A percentile compares a stretch with the other conserved stretches of the same genome.
Evolutionary conservation across 768 basidiomycete genomes (phyloP).

Genomic region (Lactarius psammicola): DNA sequence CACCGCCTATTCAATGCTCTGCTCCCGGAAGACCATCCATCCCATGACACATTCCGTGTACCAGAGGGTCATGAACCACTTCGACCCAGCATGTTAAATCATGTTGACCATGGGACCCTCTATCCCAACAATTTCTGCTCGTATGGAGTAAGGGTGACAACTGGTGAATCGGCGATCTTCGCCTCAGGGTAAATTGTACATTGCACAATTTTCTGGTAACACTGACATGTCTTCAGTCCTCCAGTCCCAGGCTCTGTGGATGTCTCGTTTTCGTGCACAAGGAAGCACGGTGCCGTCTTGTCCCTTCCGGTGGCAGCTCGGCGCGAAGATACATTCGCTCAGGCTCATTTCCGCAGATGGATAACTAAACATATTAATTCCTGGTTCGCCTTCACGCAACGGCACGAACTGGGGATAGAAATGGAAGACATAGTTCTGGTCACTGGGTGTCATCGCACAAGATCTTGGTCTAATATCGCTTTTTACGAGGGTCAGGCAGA

Average conservation of each 20-base stretch:
- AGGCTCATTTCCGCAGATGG: background rate
- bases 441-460: slow-evolving; percentile 6
- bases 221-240: too few species aligned
- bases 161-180: too few species aligned
- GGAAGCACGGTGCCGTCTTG: background rate
- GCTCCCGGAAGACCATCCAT: too few species aligned
- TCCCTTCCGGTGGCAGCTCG: background rate
- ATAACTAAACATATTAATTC: background rate
- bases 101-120: background rate
- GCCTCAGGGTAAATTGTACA: too few species aligned
- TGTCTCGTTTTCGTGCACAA: background rate
- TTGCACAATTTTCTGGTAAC: too few species aligned
- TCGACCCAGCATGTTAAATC: background rate
- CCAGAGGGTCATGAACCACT: too few species aligned
- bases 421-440: slow-evolving; percentile 11
- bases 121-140: slow-evolving; percentile 1
- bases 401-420: background rate
- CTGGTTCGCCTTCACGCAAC: slow-evolving; percentile 6
- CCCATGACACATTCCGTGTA: too few species aligned
- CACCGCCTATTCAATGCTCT: too few species aligned
- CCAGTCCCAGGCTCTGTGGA: too few species aligned
- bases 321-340: background rate
- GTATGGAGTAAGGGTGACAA: too few species aligned
- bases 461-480: slow-evolving; percentile 2
- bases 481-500: background rate